Conservation (phyloP, 2,329 filamentous ascomycete species). For the Bipolaris sorokiniana region DNA sequence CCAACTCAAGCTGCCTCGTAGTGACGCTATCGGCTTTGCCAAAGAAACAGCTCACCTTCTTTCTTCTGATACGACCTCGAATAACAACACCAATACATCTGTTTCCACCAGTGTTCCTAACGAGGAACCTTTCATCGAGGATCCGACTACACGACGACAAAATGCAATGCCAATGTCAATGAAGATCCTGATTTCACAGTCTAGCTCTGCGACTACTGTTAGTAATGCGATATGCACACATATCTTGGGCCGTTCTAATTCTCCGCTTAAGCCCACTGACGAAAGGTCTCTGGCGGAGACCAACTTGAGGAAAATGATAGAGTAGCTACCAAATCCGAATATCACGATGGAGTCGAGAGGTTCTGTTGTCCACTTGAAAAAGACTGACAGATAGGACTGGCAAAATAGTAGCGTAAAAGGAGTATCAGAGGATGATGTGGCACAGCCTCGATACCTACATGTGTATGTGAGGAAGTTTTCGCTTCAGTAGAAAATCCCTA, state of each 20-base stretch:
- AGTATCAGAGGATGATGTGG: background rate
- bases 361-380: background rate
- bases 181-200: constrained; percentile 6
- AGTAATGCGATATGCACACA: background rate
- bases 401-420: background rate
- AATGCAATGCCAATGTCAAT: constrained; percentile 5
- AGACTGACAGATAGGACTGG: background rate
- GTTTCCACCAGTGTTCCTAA: background rate
- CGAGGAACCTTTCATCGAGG: constrained; percentile 2
- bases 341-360: background rate
- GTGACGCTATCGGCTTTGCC: background rate
- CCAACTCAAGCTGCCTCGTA: constrained; percentile 1
- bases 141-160: background rate
- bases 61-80: background rate
- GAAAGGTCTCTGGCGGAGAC: background rate
- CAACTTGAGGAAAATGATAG: background rate
- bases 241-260: background rate
- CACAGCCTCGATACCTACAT: background rate
- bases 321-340: background rate
- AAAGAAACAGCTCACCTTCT: background rate
- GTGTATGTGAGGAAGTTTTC: background rate
- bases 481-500: background rate
- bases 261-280: background rate
- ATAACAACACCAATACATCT: background rate
- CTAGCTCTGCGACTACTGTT: background rate